Evolutionary conservation across 148 eudicot species (phyloP), one percentile per base, ranked within the genome.

Genomic region (Diospyros kaki): DNA sequence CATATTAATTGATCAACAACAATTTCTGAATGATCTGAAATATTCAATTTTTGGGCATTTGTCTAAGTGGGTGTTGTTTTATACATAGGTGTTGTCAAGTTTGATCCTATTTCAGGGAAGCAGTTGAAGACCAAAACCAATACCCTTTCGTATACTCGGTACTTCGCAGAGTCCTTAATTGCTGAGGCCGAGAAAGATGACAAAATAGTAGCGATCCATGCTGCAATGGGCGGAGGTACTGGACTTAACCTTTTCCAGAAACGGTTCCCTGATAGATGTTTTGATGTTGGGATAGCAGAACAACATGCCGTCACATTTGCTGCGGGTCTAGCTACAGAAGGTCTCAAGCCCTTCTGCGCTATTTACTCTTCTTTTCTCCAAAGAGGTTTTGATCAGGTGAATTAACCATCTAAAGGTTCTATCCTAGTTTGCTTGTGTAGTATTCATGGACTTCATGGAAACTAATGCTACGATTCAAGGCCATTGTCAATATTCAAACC

Each of bases 291-390:
- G 39, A 84, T 84, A 18, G 87, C 87, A 0, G 87, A 84, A 68
- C 87, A 84, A 60, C 87, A 84, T 59, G 87, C 82, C 10, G 84
- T 84, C 43, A 84, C 87, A 11, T 84, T 84, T 72, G 87, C 87
- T 42, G 87, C 87, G 18, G 84, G 87, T 58, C 17, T 84, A 66
- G 87, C 87, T n/a, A 76, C 82, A 13, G 84, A 84, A 66, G 84
- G 84, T 9, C 77, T 84, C 45, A 84, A 84, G 73, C 87, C 84
- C 4, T 84, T 84, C 39, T 84, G 87, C 64, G 77, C 84, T 67
- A 84, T 84, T 13, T 84, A 84, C 72, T 84, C 84, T 39, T 81
- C 87, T 8, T 84, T 84, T 43, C 76, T 84, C 1, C 87, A 84
- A 61, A 81, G 87, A 73, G 87, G 80, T 61, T 84, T 81, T 70